These are phyloP conservation scores for Sergeia podlipaevii DNA, from an alignment of 208 protist genomes.

Conservation along the genomic window DNA sequence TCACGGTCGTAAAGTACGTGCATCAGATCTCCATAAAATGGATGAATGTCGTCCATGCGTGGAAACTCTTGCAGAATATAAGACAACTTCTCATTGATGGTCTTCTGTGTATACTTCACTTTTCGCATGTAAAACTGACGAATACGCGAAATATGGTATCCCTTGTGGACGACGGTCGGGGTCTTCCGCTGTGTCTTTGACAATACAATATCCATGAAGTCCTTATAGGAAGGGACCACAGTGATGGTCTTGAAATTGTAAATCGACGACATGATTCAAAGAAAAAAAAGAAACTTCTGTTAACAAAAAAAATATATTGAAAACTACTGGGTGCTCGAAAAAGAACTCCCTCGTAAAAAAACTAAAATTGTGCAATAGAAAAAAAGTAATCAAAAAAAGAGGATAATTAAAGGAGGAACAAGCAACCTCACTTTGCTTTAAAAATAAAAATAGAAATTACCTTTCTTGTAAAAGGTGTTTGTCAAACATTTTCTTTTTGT, in stretches of 20 bases:
- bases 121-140: conserved; percentile 99
- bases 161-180: conserved; percentile 99
- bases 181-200: conserved; percentile 99
- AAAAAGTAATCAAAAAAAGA: neutral
- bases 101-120: conserved; percentile 98
- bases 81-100: conserved; percentile 97
- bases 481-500: too few relatives aligned
- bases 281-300: too few relatives aligned
- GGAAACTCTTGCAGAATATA: conserved; percentile 97
- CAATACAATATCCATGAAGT: conserved; percentile 99
- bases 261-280: conserved; percentile 62
- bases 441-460: too few relatives aligned
- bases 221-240: conserved; percentile 96
- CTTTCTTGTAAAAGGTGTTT: neutral
- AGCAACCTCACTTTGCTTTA: neutral
- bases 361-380: neutral
- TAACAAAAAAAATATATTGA: conserved; percentile 10
- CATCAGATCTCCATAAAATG: conserved; percentile 99
- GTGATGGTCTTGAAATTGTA: conserved; percentile 99
- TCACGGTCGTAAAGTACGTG: conserved; percentile 99
- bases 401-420: neutral
- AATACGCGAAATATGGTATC: conserved; percentile 99
- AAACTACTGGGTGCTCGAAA: too few relatives aligned
- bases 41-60: conserved; percentile 99
- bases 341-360: neutral